Conservation (phyloP, 176 grass and related monocot species). For the Oryza meyeriana region DNA sequence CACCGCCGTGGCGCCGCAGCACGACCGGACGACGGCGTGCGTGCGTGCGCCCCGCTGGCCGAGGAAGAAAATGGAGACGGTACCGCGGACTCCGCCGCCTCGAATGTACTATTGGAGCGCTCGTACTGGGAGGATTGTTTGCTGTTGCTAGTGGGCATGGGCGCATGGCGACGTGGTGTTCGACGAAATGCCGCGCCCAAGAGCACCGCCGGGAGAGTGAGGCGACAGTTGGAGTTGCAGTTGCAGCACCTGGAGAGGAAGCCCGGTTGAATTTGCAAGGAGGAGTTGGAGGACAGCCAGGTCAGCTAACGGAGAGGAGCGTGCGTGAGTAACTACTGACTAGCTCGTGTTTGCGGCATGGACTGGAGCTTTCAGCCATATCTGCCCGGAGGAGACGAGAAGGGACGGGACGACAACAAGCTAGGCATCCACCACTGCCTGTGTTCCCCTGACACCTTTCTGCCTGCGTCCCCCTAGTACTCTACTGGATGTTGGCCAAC, state of each 20-base stretch:
- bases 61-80: not conserved
- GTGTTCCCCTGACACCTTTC: not conserved
- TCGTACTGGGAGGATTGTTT: too few relatives aligned
- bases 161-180: not conserved
- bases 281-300: not conserved
- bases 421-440: not conserved
- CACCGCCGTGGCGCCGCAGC: too few relatives aligned
- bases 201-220: too few relatives aligned
- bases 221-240: too few relatives aligned
- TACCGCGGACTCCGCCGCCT: not conserved
- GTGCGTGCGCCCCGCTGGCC: too few relatives aligned
- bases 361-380: not conserved
- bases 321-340: too few relatives aligned
- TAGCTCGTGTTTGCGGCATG: not conserved
- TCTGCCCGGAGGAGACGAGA: constrained; percentile 13
- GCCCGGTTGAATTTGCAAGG: not conserved
- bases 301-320: not conserved
- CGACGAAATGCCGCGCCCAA: constrained; percentile 15
- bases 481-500: not conserved
- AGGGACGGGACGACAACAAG: not conserved
- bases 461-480: not conserved
- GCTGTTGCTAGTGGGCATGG: not conserved
- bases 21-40: too few relatives aligned
- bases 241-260: not conserved
- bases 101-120: not conserved